Conservation (phyloP, 1,284 basidiomycete genomes). For the Austroboletus olivaceoglutinosus region DNA sequence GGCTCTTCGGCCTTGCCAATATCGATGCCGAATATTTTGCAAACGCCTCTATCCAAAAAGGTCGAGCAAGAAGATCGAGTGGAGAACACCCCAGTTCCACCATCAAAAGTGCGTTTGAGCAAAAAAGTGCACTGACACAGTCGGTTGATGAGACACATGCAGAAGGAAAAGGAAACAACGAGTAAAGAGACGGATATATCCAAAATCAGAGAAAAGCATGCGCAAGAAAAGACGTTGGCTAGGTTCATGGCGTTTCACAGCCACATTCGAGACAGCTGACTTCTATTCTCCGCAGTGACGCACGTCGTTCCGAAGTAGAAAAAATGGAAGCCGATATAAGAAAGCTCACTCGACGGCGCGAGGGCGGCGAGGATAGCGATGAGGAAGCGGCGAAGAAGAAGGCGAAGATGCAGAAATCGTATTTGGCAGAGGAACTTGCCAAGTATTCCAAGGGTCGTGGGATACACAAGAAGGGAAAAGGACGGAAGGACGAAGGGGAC, state of each 20-base stretch:
- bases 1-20: constrained; percentile 33
- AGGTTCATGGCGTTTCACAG: constrained; percentile 37
- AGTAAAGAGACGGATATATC: constrained; percentile 54
- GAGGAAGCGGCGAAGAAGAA: constrained; percentile 60
- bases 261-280: constrained; percentile 1
- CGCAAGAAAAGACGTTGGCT: constrained; percentile 58
- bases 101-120: constrained; percentile 18
- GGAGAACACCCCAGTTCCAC: not conserved
- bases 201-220: constrained; percentile 73
- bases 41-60: constrained; percentile 17
- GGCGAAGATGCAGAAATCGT: constrained; percentile 62
- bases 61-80: constrained; percentile 10
- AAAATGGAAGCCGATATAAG: constrained; percentile 87
- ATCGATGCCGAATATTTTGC: constrained; percentile 22
- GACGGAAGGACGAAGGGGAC: constrained; percentile 70
- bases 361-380: constrained; percentile 52
- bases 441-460: constrained; percentile 73
- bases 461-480: constrained; percentile 50
- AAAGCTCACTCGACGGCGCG: constrained; percentile 58
- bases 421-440: constrained; percentile 75
- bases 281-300: constrained; percentile 43
- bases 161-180: constrained; percentile 38
- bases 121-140: too few relatives aligned
- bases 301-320: constrained; percentile 77
- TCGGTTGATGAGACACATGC: not conserved